phyloP scores from a whole-genome alignment of 768 basidiomycete species.

The Pleurotus pulmonarius region DNA sequence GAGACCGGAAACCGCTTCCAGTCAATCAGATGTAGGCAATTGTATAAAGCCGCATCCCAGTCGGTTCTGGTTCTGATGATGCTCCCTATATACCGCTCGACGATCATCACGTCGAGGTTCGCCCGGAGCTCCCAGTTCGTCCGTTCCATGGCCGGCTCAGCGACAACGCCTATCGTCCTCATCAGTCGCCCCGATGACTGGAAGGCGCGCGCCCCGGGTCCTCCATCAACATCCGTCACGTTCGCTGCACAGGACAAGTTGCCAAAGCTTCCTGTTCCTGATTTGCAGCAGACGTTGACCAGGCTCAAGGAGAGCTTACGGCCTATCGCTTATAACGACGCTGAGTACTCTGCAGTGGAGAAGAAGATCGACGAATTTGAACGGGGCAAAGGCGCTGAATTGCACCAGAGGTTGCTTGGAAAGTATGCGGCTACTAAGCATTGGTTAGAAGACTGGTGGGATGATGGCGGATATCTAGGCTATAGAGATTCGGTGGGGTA shows the following conservation, averaged over 20 bases:
- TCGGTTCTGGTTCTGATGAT: neutral
- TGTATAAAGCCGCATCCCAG: constrained; percentile 1
- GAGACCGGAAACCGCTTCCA: neutral
- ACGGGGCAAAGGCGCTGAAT: constrained; percentile 38
- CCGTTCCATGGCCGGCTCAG: neutral
- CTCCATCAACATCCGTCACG: constrained; percentile 49
- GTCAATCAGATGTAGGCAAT: constrained; percentile 1
- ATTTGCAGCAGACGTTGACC: constrained; percentile 59
- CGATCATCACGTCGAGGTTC: neutral
- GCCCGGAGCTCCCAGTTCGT: neutral
- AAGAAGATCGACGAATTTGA: constrained; percentile 70
- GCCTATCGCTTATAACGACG: constrained; percentile 66
- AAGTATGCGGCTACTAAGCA: constrained; percentile 55
- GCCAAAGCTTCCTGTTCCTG: constrained; percentile 73
- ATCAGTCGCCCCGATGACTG: constrained; percentile 48
- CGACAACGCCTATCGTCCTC: neutral
- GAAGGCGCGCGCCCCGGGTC: constrained; percentile 67
- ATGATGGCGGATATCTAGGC: constrained; percentile 74
- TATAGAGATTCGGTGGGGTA: constrained; percentile 78
- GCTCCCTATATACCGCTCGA: neutral
- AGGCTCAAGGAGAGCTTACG: constrained; percentile 67
- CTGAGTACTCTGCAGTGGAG: constrained; percentile 52
- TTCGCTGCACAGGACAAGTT: constrained; percentile 64
- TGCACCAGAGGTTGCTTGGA: constrained; percentile 63
- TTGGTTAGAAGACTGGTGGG: constrained; percentile 97